Evolutionary conservation across 352 stramenopile species (phyloP).

Genomic region (Phytophthora megakarya): DNA sequence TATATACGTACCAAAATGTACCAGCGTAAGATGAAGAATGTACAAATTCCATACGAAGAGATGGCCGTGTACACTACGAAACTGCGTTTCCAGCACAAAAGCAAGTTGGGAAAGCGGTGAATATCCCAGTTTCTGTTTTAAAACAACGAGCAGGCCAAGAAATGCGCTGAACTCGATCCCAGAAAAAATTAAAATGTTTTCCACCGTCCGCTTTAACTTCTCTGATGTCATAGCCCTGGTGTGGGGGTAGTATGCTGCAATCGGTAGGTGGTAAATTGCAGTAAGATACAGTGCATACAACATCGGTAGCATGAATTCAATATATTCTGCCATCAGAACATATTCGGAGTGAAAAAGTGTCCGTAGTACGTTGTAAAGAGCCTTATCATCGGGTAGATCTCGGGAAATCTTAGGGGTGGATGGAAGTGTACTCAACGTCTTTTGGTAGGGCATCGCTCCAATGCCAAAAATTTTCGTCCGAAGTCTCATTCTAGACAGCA

Average conservation of each 20-base stretch:
- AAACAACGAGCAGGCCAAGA: conserved; percentile 2
- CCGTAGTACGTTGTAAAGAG: conserved; percentile 5
- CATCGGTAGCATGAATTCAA: conserved; percentile 36
- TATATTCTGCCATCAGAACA: conserved; percentile 27
- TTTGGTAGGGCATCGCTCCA: too few species aligned
- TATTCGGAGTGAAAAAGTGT: conserved; percentile 36
- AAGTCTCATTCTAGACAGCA: too few species aligned
- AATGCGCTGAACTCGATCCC: conserved; percentile 17
- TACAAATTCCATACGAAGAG: conserved; percentile 35
- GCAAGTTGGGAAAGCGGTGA: conserved; percentile 32
- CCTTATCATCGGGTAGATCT: neutral
- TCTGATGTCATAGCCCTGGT: conserved; percentile 1
- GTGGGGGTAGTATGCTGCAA: conserved; percentile 28
- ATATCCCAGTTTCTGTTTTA: conserved; percentile 27
- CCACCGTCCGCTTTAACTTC: conserved; percentile 1
- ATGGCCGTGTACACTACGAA: conserved; percentile 18
- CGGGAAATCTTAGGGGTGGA: too few species aligned
- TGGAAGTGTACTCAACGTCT: too few species aligned
- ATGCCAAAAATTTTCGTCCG: too few species aligned
- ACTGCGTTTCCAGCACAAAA: conserved; percentile 42
- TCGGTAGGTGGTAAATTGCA: conserved; percentile 7
- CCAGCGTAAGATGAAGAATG: conserved; percentile 30
- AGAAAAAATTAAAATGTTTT: conserved; percentile 15
- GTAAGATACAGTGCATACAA: conserved; percentile 26
- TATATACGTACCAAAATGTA: conserved; percentile 33